These are phyloP conservation scores for Mycena metata DNA, from an alignment of 768 basidiomycete species.

Conservation along the genomic window DNA sequence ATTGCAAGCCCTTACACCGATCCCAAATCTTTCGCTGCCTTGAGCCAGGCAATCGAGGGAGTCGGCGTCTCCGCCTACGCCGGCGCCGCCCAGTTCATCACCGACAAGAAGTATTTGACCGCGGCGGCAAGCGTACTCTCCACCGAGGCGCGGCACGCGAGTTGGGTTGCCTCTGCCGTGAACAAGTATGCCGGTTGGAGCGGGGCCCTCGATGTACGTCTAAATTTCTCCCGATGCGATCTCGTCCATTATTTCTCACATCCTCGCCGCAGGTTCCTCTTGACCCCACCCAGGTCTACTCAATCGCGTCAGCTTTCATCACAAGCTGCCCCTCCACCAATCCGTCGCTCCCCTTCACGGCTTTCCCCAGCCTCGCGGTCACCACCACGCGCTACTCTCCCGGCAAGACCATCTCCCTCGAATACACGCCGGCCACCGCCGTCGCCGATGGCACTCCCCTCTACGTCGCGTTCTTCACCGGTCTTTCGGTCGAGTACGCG, in stretches of 20 bases:
- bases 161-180: constrained; percentile 65
- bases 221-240: constrained; percentile 33
- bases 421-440: constrained; percentile 40
- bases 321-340: constrained; percentile 67
- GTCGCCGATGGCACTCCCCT: constrained; percentile 43
- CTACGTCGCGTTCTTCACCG: constrained; percentile 59
- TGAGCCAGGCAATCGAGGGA: constrained; percentile 68
- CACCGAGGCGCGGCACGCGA: constrained; percentile 71
- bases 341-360: constrained; percentile 62
- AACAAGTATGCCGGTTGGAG: constrained; percentile 62
- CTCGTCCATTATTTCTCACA: constrained; percentile 37
- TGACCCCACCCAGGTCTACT: constrained; percentile 49
- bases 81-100: constrained; percentile 65
- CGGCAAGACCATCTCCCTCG: constrained; percentile 34
- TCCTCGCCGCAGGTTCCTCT: constrained; percentile 48
- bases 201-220: constrained; percentile 61
- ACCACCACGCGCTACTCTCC: constrained; percentile 44
- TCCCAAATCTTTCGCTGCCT: constrained; percentile 61
- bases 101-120: constrained; percentile 59
- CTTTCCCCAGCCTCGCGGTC: constrained; percentile 64
- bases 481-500: constrained; percentile 54
- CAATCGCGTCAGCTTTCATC: constrained; percentile 63
- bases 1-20: constrained; percentile 61
- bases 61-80: constrained; percentile 67
- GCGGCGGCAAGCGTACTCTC: constrained; percentile 70